These are phyloP conservation scores for Cenchrus americanus DNA, from an alignment of 176 grass and related monocot species.

Conservation along the genomic window DNA sequence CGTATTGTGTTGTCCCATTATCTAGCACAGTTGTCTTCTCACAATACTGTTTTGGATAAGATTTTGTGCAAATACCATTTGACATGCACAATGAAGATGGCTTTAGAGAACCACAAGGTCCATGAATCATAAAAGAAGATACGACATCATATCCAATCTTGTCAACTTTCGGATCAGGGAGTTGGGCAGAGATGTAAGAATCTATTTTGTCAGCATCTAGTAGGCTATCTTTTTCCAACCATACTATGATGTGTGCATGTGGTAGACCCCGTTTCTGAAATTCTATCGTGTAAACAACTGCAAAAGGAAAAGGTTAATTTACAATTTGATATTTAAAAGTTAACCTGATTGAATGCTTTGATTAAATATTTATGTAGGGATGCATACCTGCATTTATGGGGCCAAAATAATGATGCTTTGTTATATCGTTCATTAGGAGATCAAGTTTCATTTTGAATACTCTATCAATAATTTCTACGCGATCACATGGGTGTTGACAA, in stretches of 20 bases:
- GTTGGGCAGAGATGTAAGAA: not conserved
- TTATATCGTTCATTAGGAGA: not conserved
- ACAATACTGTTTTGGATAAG: not conserved
- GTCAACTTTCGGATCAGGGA: not conserved
- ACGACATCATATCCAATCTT: not conserved
- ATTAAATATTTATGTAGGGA: no score
- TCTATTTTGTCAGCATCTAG: not conserved
- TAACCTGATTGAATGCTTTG: no score
- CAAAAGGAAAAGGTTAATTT: no score
- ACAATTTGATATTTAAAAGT: no score
- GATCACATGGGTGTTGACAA: not conserved
- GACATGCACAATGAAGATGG: not conserved
- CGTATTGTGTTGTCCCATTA: not conserved
- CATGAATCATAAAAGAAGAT: not conserved
- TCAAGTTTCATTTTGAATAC: not conserved
- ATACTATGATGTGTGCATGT: no score
- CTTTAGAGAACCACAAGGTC: not conserved
- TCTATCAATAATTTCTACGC: not conserved
- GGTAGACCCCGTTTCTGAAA: not conserved
- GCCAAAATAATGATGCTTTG: not conserved
- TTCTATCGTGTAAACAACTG: not conserved
- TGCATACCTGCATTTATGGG: not conserved
- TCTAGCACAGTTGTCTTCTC: not conserved
- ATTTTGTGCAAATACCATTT: not conserved
- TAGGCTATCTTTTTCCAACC: no score